Base-by-base conservation (phyloP, 139 green algal genomes). In the Parachlorella kessleri region DNA sequence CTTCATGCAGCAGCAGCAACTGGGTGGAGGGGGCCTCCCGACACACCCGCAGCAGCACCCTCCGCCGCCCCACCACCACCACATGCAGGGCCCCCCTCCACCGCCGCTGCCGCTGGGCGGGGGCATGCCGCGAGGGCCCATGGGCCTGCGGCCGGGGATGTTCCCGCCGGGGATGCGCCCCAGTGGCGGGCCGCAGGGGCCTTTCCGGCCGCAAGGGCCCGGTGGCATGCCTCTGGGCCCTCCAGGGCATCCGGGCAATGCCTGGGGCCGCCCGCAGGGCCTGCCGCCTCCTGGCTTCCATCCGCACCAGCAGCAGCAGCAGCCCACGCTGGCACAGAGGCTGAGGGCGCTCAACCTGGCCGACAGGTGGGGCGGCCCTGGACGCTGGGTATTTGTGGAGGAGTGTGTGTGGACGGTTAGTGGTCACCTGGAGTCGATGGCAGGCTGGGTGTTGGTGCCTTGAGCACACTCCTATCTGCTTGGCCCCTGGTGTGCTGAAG, bases 331-430 rank as follows among this genome's bases (percentile, higher is more conserved):
- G 55, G 82, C 82, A 10, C 77, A 87, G 77, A 48, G 82, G 37
- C 42, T 87, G 41, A 42, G 72, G 7, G 82, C 77, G 8, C 69
- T 87, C 9, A 69, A 83, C 54, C 71, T 87, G 18, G 77, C 59
- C 33, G 82, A 87, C 36, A 37, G 64, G 72, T 67, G 54, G n/a
- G n/a, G n/a, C 32, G 54, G 35, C 1, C 6, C 5, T 35, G 26
- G 9, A 9, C 21, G 6, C 1, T 0, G 30, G 0, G 66, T 8
- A 26, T 21, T 55, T 35, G 30, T 6, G 26, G 30, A 40, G n/a
- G 8, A 2, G 64, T 39, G 64, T 33, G 1, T 72, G 36, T 35
- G 48, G 48, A 28, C 14, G 14, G 48, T 36, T 33, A 21, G 3
- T 32, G 9, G 8, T 28, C 41, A n/a, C 70, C 48, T 48, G 48